These are phyloP conservation scores for Ochetophila trinervis DNA, from an alignment of 306 rosid genomes.

Conservation along the genomic window DNA sequence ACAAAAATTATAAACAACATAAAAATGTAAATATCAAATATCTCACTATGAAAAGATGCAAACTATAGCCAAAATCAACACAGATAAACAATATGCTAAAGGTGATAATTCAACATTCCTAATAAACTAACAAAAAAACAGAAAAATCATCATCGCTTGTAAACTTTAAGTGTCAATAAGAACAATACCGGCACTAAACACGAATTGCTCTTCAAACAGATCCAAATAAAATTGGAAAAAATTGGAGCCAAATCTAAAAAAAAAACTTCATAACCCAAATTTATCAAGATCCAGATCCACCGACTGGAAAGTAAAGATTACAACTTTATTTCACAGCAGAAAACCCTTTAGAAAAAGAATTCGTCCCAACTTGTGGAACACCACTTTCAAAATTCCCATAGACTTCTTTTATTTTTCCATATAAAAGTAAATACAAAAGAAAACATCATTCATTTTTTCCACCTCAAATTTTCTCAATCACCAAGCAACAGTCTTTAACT, in stretches of 20 bases:
- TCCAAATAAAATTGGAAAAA: neutral
- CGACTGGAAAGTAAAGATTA: neutral
- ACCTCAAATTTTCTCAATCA: neutral
- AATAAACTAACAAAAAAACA: no score
- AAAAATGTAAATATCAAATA: slow-evolving; percentile 4
- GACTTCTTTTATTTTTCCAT: no score
- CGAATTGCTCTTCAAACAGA: neutral
- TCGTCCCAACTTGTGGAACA: neutral
- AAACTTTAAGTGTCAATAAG: no score
- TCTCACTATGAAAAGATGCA: neutral
- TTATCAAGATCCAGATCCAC: slow-evolving; percentile 6
- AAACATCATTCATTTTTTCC: neutral
- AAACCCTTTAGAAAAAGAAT: neutral
- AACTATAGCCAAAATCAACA: no score
- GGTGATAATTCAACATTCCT: no score
- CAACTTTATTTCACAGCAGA: neutral
- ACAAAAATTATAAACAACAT: neutral
- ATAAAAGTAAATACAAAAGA: neutral
- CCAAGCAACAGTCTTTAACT: neutral
- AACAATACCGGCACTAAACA: no score
- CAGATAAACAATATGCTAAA: no score
- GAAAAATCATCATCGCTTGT: no score
- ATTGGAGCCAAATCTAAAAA: neutral
- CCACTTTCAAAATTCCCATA: neutral
- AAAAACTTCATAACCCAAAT: neutral